Percentiles rank a stretch among this genome's conserved stretches.
Conservation (phyloP, 2,329 filamentous ascomycete species). For the Cladosporium oxysporum region DNA sequence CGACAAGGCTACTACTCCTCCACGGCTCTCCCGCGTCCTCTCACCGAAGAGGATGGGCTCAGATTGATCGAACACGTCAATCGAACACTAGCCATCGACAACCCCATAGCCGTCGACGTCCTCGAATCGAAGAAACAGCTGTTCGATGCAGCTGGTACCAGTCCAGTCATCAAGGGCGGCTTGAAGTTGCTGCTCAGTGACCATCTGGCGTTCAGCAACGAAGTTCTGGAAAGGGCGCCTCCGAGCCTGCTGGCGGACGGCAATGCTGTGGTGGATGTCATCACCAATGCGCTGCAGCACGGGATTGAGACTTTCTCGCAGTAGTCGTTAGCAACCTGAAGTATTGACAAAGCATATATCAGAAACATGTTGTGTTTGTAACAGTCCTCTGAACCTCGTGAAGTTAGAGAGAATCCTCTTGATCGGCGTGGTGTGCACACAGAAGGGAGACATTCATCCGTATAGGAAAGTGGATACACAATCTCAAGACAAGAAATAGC, state of each 20-base stretch:
- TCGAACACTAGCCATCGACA: conserved; percentile 22
- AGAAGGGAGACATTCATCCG: not conserved
- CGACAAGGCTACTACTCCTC: conserved; percentile 25
- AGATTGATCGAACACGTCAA: conserved; percentile 25
- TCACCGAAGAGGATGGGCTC: conserved; percentile 20
- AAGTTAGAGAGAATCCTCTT: not conserved
- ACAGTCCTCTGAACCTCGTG: not conserved
- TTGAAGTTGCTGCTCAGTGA: conserved; percentile 15
- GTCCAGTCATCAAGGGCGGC: conserved; percentile 7
- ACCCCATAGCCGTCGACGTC: conserved; percentile 20
- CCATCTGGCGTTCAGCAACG: conserved; percentile 17
- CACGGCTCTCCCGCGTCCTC: conserved; percentile 17
- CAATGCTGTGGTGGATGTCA: conserved; percentile 17
- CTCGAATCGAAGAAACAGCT: conserved; percentile 15
- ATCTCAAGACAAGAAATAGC: not conserved
- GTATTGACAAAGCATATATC: not conserved
- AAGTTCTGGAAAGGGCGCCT: conserved; percentile 17
- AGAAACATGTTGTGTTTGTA: not conserved
- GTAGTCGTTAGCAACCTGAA: not conserved
- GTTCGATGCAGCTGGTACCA: conserved; percentile 16
- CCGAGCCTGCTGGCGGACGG: conserved; percentile 3
- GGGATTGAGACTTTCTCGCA: conserved; percentile 15
- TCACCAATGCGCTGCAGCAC: conserved; percentile 16
- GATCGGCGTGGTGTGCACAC: not conserved
- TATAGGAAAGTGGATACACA: not conserved